These are phyloP conservation scores for Hygrophorus russula DNA, from an alignment of 768 basidiomycete species.

Conservation along the genomic window DNA sequence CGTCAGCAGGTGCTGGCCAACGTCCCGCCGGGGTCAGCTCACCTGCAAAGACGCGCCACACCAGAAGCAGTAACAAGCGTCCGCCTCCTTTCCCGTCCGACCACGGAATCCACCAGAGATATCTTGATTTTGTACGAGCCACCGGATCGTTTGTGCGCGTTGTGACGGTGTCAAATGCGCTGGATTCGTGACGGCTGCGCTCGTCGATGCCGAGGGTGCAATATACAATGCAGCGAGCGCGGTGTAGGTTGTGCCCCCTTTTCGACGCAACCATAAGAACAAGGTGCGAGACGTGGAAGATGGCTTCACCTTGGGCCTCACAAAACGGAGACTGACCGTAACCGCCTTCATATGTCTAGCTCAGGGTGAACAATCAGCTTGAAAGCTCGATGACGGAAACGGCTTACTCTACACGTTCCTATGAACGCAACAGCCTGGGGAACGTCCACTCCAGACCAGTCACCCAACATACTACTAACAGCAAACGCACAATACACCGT, in stretches of 20 bases:
- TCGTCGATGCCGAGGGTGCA: constrained; percentile 18
- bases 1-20: not conserved
- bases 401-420: constrained; percentile 55
- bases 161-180: constrained; percentile 25
- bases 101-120: constrained; percentile 75
- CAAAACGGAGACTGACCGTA: constrained; percentile 74
- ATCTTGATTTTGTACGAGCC: constrained; percentile 69
- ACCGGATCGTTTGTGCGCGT: constrained; percentile 49
- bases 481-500: constrained; percentile 84
- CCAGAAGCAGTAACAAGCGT: constrained; percentile 98
- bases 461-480: constrained; percentile 65
- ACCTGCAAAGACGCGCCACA: constrained; percentile 74
- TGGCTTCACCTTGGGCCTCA: constrained; percentile 69
- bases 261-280: not conserved
- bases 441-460: constrained; percentile 68
- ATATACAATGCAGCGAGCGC: constrained; percentile 68
- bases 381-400: constrained; percentile 5
- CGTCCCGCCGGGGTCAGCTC: constrained; percentile 11
- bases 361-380: not conserved
- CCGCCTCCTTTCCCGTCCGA: constrained; percentile 76
- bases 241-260: constrained; percentile 93
- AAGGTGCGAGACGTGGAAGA: not conserved
- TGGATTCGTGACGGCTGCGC: constrained; percentile 5
- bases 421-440: constrained; percentile 54
- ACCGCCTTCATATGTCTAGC: constrained; percentile 85